Percentiles rank a stretch among this genome's conserved stretches.
These are phyloP conservation scores for Apophysomyces variabilis DNA, from an alignment of 371 early-diverging fungal species.

Conservation along the genomic window DNA sequence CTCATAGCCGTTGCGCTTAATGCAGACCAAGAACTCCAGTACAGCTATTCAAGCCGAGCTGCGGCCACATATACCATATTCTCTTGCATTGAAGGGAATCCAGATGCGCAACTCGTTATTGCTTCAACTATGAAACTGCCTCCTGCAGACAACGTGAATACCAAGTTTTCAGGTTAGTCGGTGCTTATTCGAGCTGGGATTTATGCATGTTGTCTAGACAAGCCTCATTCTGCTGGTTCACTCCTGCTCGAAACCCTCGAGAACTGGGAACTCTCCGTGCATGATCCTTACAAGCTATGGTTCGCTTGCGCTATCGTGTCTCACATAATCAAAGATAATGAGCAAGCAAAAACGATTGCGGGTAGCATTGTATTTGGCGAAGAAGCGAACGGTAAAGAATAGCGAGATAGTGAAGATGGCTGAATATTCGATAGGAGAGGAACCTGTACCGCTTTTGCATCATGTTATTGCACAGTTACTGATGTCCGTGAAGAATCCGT, in stretches of 20 bases:
- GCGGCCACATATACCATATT: slow-evolving; percentile 77
- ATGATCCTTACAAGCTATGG: slow-evolving; percentile 89
- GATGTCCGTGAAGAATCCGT: slow-evolving; percentile 57
- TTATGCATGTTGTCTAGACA: slow-evolving; percentile 34
- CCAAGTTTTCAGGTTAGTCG: slow-evolving; percentile 35
- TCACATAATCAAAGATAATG: slow-evolving; percentile 75
- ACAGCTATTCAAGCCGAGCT: slow-evolving; percentile 69
- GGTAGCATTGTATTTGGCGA: slow-evolving; percentile 77
- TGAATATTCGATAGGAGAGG: slow-evolving; percentile 41
- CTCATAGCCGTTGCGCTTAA: slow-evolving; percentile 64
- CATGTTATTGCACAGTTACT: slow-evolving; percentile 64
- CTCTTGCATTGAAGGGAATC: slow-evolving; percentile 77
- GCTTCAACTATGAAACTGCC: slow-evolving; percentile 86
- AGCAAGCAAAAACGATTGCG: slow-evolving; percentile 76
- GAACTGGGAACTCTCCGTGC: slow-evolving; percentile 70
- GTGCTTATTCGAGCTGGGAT: neutral
- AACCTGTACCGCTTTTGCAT: slow-evolving; percentile 62
- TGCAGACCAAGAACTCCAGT: slow-evolving; percentile 42
- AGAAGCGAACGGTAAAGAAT: slow-evolving; percentile 54
- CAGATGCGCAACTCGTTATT: slow-evolving; percentile 85
- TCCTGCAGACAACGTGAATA: slow-evolving; percentile 67
- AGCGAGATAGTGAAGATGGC: neutral
- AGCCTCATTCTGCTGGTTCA: slow-evolving; percentile 87
- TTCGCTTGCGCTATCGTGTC: slow-evolving; percentile 85
- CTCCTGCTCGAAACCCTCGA: slow-evolving; percentile 77